Percentiles rank a stretch among this genome's conserved stretches.
Conservation (phyloP, 352 stramenopile genomes). For the Globisporangium spiculum region DNA sequence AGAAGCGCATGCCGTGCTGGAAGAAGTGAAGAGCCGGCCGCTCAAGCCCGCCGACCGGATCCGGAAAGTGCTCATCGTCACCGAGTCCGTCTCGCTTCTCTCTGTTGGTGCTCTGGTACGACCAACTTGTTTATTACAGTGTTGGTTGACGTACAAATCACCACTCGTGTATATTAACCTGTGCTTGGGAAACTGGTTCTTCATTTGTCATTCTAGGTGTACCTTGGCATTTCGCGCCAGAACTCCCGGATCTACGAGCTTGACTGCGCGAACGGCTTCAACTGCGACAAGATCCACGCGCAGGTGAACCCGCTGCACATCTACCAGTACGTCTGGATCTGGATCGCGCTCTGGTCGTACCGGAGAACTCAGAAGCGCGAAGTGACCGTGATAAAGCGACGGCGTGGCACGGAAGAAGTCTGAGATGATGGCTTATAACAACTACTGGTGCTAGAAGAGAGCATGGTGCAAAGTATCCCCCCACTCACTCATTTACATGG, state of each 20-base stretch:
- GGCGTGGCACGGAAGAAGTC: not conserved
- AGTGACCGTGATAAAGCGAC: not conserved
- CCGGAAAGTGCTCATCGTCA: slow-evolving; percentile 50
- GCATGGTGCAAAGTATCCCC: not conserved
- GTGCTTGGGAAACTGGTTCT: not conserved
- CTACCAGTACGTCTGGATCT: slow-evolving; percentile 27
- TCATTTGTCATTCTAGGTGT: slow-evolving; percentile 25
- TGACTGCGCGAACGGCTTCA: slow-evolving; percentile 52
- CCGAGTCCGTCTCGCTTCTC: slow-evolving; percentile 34
- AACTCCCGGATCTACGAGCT: slow-evolving; percentile 30
- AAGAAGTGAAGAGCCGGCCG: slow-evolving; percentile 23
- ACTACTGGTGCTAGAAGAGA: not conserved
- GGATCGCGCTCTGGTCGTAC: slow-evolving; percentile 17
- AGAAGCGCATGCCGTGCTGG: slow-evolving; percentile 5
- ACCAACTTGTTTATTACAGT: not conserved
- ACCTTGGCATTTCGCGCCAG: slow-evolving; percentile 32
- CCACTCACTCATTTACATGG: not conserved
- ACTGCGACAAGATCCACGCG: slow-evolving; percentile 39
- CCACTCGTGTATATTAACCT: not conserved
- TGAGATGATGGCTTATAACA: not conserved
- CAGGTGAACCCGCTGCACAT: slow-evolving; percentile 35
- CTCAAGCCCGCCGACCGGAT: slow-evolving; percentile 36
- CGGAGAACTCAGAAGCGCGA: slow-evolving; percentile 16
- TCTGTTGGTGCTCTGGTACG: slow-evolving; percentile 37
- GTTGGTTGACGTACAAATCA: not conserved